phyloP scores from a whole-genome alignment of 2,329 filamentous ascomycete species.

The Mycosphaerelloides madeirae region DNA sequence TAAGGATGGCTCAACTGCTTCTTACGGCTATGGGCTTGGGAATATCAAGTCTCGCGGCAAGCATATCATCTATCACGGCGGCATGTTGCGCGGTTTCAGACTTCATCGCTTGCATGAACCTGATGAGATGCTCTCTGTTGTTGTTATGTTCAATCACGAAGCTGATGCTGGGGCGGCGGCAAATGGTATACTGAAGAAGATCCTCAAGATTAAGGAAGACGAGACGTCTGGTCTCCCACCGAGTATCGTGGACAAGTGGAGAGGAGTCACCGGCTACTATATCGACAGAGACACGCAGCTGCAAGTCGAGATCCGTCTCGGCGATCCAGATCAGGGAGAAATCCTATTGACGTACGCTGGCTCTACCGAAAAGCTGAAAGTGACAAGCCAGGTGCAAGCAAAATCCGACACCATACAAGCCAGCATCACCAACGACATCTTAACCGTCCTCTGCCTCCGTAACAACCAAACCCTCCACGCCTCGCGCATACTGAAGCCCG shows the following conservation, averaged over 20 bases:
- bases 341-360: slow-evolving; percentile 10
- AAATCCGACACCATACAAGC: slow-evolving; percentile 26
- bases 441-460: slow-evolving; percentile 15
- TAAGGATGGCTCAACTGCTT: slow-evolving; percentile 33
- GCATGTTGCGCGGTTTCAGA: slow-evolving; percentile 41
- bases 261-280: slow-evolving; percentile 35
- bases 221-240: slow-evolving; percentile 1
- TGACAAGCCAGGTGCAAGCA: slow-evolving; percentile 12
- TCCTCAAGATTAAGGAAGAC: slow-evolving; percentile 24
- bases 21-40: slow-evolving; percentile 38
- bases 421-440: slow-evolving; percentile 29
- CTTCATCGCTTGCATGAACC: slow-evolving; percentile 36
- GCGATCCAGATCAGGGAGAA: slow-evolving; percentile 19
- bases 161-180: slow-evolving; percentile 25
- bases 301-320: slow-evolving; percentile 24
- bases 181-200: slow-evolving; percentile 30
- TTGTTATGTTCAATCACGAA: slow-evolving; percentile 42
- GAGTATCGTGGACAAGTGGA: slow-evolving; percentile 7
- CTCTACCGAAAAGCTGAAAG: slow-evolving; percentile 4
- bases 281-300: slow-evolving; percentile 38
- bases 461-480: slow-evolving; percentile 20
- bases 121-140: slow-evolving; percentile 34
- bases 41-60: slow-evolving; percentile 27
- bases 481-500: slow-evolving; percentile 1
- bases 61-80: slow-evolving; percentile 36